Base-by-base conservation (phyloP, 306 rosid species). In the Cicer bijugum region DNA sequence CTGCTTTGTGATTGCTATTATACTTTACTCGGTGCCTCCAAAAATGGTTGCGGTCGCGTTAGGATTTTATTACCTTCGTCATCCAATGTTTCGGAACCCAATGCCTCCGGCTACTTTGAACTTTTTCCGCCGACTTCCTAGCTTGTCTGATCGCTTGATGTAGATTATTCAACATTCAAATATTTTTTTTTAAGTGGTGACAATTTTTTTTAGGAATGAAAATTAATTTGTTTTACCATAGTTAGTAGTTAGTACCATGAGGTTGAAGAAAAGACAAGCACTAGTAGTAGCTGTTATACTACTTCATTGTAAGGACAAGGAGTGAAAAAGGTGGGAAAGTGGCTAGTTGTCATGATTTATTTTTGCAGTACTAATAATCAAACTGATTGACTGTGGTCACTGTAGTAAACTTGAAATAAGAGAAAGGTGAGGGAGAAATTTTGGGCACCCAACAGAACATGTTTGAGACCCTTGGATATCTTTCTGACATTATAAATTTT, bases 31-130 rank as follows among this genome's bases (percentile, higher is more conserved):
- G 0, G 85, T 85, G 67, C 85, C 88, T 0, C 85, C 85, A 0
- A 85, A 85, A 56, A 82, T 82, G 98, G 97, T 91, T 16, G 96
- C 97, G 0, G 96, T 94, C 76, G 97, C 98, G 0, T 82, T 91
- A 0, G 96, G 97, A 4, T 91, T 94, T 58, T 94, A 81, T 19
- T 84, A 75, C 68, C 80, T 85, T 37, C 82, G 88, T 12, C 88
- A 85, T 64, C 88, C 88, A 0, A 85, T 85, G 88, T 85, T 85
- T 45, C 45, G 88, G 44, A 82, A 85, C 57, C 88, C 88, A 1
- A 85, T 85, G 88, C 88, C 88, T 9, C 55, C 88, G 17, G 47
- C 83, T 2, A 82, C 75, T 8, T 82, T 85, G 38, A 85, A 85
- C 75, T 85, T 85, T 78, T 85, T 81, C 85, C 81, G 88, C 12